Percentiles rank a stretch among this genome's conserved stretches.
These are phyloP conservation scores for Hapsidospora chrysogenum DNA, from an alignment of 495 filamentous ascomycete genomes.

Conservation along the genomic window DNA sequence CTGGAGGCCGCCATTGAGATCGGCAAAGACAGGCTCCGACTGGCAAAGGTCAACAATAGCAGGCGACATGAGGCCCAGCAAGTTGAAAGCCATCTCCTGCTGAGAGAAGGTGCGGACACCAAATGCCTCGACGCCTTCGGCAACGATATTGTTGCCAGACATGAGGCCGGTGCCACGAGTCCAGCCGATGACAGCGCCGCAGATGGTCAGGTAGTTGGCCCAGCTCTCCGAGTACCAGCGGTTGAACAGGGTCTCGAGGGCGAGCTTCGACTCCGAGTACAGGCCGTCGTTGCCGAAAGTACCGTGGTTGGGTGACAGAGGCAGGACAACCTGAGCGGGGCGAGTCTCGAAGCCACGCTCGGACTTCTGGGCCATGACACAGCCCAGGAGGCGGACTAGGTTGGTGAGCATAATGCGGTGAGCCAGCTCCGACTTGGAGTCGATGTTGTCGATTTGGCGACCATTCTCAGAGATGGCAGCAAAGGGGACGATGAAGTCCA, in stretches of 20 bases:
- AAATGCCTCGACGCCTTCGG: constrained; percentile 88
- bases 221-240: constrained; percentile 97
- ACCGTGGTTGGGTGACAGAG: constrained; percentile 93
- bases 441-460: constrained; percentile 91
- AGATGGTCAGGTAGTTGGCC: constrained; percentile 96
- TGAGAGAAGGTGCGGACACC: constrained; percentile 98
- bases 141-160: constrained; percentile 95
- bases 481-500: constrained; percentile 93
- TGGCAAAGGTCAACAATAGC: constrained; percentile 92
- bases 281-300: constrained; percentile 97
- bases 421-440: constrained; percentile 95
- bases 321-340: constrained; percentile 89
- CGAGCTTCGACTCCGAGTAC: constrained; percentile 96
- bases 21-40: constrained; percentile 85
- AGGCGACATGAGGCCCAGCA: constrained; percentile 91
- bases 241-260: constrained; percentile 94
- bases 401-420: constrained; percentile 99
- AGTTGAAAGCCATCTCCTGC: constrained; percentile 98
- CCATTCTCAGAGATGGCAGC: constrained; percentile 96
- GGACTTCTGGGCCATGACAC: constrained; percentile 79
- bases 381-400: constrained; percentile 74
- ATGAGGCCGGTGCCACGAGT: constrained; percentile 96
- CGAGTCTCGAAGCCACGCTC: constrained; percentile 80
- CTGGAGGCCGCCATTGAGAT: constrained; percentile 93
- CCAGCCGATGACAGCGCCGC: constrained; percentile 97